Evolutionary conservation across 805 yeast genomes (phyloP).

Genomic region (Candida mattraensis): DNA sequence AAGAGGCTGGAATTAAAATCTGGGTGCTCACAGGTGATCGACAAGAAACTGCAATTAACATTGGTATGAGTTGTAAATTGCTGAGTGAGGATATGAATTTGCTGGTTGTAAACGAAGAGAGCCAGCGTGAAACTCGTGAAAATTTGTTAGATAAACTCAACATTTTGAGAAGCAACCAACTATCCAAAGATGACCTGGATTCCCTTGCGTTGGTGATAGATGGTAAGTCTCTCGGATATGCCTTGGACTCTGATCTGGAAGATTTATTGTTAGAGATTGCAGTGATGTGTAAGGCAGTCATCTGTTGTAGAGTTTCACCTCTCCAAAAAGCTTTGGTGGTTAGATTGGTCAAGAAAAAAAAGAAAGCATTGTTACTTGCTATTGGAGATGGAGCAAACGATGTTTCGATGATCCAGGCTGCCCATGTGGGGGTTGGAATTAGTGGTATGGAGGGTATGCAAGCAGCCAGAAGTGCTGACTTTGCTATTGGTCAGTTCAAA

Average conservation of each 20-base stretch:
- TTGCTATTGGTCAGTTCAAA: constrained; percentile 94
- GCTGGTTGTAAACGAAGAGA: constrained; percentile 83
- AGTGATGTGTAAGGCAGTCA: constrained; percentile 87
- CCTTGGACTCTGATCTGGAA: constrained; percentile 79
- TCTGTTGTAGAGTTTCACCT: constrained; percentile 98
- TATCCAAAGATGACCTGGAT: constrained; percentile 67
- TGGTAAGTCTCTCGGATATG: constrained; percentile 87
- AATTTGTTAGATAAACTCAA: constrained; percentile 74
- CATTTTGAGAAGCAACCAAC: constrained; percentile 68
- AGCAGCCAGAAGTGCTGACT: constrained; percentile 97
- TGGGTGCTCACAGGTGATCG: constrained; percentile 99
- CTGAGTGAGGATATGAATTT: constrained; percentile 95
- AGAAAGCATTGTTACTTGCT: constrained; percentile 76
- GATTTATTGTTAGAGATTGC: constrained; percentile 78
- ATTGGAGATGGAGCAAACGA: constrained; percentile 99
- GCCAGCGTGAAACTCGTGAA: constrained; percentile 68
- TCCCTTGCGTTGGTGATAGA: constrained; percentile 90
- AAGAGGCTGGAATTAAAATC: constrained; percentile 93
- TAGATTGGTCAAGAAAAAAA: constrained; percentile 83
- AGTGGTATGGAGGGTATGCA: constrained; percentile 99
- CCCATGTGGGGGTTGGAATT: constrained; percentile 98
- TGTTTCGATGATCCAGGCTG: constrained; percentile 98
- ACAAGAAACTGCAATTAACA: constrained; percentile 97
- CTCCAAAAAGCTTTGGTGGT: constrained; percentile 96
- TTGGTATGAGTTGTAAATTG: constrained; percentile 96